A percentile compares a stretch with the other conserved stretches of the same genome.
These are phyloP conservation scores for Lichtheimia hyalospora DNA, from an alignment of 371 early-diverging fungal genomes.

Conservation along the genomic window DNA sequence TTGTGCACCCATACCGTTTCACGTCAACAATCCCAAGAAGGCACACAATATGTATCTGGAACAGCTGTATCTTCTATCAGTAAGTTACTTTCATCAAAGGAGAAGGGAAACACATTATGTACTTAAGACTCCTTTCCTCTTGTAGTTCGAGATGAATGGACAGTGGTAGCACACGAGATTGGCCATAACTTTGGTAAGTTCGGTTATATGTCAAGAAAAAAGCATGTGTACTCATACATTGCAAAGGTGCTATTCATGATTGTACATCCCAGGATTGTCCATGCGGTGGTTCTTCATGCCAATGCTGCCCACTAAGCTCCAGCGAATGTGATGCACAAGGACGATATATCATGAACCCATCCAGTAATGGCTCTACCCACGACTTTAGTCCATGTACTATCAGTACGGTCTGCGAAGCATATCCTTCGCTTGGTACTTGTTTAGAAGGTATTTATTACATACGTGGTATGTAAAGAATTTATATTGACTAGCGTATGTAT, in stretches of 20 bases:
- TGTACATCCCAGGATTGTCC: slow-evolving; percentile 64
- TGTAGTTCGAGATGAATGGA: slow-evolving; percentile 83
- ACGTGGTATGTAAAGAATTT: neutral
- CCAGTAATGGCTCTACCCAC: slow-evolving; percentile 67
- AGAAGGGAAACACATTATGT: neutral
- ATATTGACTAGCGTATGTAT: too few relatives aligned
- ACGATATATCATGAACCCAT: slow-evolving; percentile 82
- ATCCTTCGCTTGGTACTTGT: slow-evolving; percentile 58
- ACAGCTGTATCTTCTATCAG: slow-evolving; percentile 85
- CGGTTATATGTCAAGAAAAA: neutral
- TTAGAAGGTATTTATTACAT: slow-evolving; percentile 42
- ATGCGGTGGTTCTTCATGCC: slow-evolving; percentile 40
- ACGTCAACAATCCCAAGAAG: slow-evolving; percentile 38
- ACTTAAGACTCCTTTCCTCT: neutral
- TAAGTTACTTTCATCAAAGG: slow-evolving; percentile 17
- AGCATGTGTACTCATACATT: neutral
- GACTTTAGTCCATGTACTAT: slow-evolving; percentile 83
- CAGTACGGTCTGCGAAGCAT: slow-evolving; percentile 61
- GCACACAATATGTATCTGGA: slow-evolving; percentile 66
- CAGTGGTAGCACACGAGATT: slow-evolving; percentile 94
- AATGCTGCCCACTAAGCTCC: slow-evolving; percentile 71
- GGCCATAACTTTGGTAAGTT: slow-evolving; percentile 84
- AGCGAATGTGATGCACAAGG: slow-evolving; percentile 77
- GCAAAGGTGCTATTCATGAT: slow-evolving; percentile 65
- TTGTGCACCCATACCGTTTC: slow-evolving; percentile 63